Evolutionary conservation across 805 yeast species (phyloP).

Genomic region (Yamadazyma takamatsuzukensis): DNA sequence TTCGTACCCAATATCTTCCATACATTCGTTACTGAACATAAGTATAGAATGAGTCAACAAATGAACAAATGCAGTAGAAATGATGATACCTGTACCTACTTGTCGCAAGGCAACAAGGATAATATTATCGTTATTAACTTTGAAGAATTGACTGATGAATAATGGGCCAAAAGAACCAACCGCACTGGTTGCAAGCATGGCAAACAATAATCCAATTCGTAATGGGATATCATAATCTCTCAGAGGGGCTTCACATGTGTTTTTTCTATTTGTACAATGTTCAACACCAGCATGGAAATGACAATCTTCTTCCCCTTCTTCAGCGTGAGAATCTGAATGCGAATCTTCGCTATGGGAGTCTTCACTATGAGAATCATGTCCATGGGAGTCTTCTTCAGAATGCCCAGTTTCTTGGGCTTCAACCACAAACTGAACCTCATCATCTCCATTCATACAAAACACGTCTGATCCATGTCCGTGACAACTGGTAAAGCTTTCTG

Average conservation of each 20-base stretch:
- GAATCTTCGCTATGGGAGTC: neutral
- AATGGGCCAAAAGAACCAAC: conserved; percentile 33
- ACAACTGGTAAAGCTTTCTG: conserved; percentile 16
- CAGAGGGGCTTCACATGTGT: conserved; percentile 20
- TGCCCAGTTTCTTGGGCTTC: conserved; percentile 6
- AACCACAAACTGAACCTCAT: conserved; percentile 16
- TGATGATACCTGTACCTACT: conserved; percentile 30
- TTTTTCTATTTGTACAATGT: conserved; percentile 17
- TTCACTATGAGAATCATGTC: conserved; percentile 3
- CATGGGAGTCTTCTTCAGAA: conserved; percentile 4
- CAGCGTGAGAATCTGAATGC: conserved; percentile 1
- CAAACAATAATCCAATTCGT: conserved; percentile 31
- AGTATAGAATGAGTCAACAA: conserved; percentile 24
- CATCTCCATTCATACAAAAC: conserved; percentile 15
- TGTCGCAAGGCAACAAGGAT: conserved; percentile 15
- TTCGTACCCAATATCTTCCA: conserved; percentile 19
- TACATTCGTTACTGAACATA: conserved; percentile 25
- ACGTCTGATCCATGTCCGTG: conserved; percentile 17
- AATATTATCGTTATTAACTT: conserved; percentile 12
- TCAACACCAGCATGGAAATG: conserved; percentile 34
- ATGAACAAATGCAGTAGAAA: conserved; percentile 32
- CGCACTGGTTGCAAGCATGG: conserved; percentile 28
- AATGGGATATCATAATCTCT: conserved; percentile 25
- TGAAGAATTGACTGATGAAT: conserved; percentile 17
- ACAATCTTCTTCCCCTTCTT: conserved; percentile 15